Base-by-base conservation (phyloP, 345 rosid genomes). In the Noccaea bulbosa region DNA sequence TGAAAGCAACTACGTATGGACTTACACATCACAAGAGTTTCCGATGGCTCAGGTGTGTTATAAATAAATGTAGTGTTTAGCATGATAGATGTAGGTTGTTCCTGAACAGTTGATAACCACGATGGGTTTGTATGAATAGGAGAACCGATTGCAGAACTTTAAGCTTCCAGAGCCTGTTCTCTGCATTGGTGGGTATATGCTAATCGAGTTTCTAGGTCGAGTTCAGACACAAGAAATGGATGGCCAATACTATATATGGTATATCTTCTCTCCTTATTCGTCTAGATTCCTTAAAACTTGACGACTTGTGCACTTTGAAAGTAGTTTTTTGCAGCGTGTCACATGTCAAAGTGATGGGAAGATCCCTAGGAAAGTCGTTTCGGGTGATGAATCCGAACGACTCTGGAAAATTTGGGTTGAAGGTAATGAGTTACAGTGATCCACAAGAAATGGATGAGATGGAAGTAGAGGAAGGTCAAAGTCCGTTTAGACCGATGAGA, bases 161-260 rank as follows among this genome's bases (percentile, higher is more conserved):
- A 77, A 73, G 88, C 86, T 95, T 78, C 92, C 97, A n/a, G 88
- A 95, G 68, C 97, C 97, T 0, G 83, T 85, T 75, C 71, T 95
- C 44, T 95, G 98, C 77, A 63, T 95, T 44, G 98, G 97, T 63
- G 96, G 98, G 41, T 76, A 82, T 65, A 59, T 95, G 81, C 84
- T 82, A 77, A 70, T 95, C 55, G 92, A 92, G 87, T 85, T 95
- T 63, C 75, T 87, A 70, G 96, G 96, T 59, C 87, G 99, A 67
- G 85, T 88, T 72, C 98, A 95, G 87, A 89, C 71, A 63, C 93
- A 92, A 77, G 87, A 83, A 40, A 85, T 81, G 80, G 98, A 95
- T 75, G 85, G 80, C 74, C 76, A 81, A 66, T 95, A 82, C 82
- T 95, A 95, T 51, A 84, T 92, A 77, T 92, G 99, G 99, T 95